A percentile compares a stretch with the other conserved stretches of the same genome.
These are phyloP conservation scores for Poterioochromonas sp. DNA, from an alignment of 352 stramenopile genomes.

Conservation along the genomic window DNA sequence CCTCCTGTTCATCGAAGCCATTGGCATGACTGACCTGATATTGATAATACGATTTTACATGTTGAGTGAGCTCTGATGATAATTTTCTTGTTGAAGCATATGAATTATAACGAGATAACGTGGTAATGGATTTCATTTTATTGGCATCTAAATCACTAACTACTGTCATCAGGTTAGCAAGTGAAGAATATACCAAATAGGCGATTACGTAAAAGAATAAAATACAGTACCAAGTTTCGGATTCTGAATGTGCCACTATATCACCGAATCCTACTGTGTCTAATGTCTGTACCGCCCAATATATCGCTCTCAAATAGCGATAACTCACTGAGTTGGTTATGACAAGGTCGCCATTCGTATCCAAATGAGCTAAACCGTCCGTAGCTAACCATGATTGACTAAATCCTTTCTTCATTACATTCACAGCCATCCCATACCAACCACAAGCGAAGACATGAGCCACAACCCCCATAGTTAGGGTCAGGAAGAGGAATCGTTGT, in stretches of 20 bases:
- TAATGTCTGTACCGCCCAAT: neutral
- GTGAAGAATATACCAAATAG: neutral
- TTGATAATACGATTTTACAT: slow-evolving; percentile 18
- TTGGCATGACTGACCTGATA: slow-evolving; percentile 11
- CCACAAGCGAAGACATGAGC: neutral
- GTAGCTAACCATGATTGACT: neutral
- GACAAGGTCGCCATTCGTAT: neutral
- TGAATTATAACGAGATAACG: slow-evolving; percentile 15
- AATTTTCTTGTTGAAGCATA: slow-evolving; percentile 17
- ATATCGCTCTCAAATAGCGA: neutral
- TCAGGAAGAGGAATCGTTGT: neutral
- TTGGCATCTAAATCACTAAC: slow-evolving; percentile 10
- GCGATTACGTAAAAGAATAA: slow-evolving; percentile 2
- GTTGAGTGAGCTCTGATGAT: slow-evolving; percentile 11
- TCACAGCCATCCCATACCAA: neutral
- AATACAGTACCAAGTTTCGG: neutral
- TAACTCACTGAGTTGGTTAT: neutral
- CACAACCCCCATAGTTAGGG: neutral
- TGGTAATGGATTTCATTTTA: slow-evolving; percentile 17
- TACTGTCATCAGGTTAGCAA: neutral
- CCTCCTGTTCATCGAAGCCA: slow-evolving; percentile 8
- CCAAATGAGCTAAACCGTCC: neutral
- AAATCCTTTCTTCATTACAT: neutral
- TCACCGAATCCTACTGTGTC: slow-evolving; percentile 5
- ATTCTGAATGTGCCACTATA: neutral